Evolutionary conservation across 2,329 filamentous ascomycete genomes (phyloP), one percentile per base, ranked within the genome.

Genomic region (Ophiostoma sp.): DNA sequence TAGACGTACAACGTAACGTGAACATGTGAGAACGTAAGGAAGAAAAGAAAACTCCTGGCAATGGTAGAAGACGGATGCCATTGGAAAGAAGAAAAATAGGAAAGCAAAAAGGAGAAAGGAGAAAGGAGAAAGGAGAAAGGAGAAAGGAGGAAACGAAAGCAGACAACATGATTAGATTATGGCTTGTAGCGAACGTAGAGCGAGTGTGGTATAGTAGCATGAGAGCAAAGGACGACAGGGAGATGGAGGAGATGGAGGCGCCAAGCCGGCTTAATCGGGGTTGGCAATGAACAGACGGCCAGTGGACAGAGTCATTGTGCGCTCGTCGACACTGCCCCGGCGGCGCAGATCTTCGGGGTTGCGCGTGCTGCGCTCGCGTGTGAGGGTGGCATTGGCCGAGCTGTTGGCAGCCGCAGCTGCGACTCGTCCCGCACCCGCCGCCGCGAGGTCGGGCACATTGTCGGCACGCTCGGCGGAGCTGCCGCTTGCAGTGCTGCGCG

Each of bases 241-340:
- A 55, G 49, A 11, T 41, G 42, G 38, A 3, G 8, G 8, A 63
- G 12, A 62, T 8, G 5, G 38, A 18, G 8, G 27, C 27, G 27
- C 16, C 11, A 11, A 44, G 18, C 11, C 40, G 16, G 40, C 27
- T 81, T 79, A 85, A 77, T 95, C 92, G 18, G 92, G 92, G 78
- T 96, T 96, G 74, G 92, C 92, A 75, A 96, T 93, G 77, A 91
- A 95, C 69, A 96, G 83, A 71, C 91, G 85, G 65, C 87, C 87
- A 41, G 86, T 84, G 27, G 85, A 87, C 76, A 95, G 88, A 1
- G 90, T 93, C 78, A 87, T 89, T 5, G 89, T 90, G 74, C 90
- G 83, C 78, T 95, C 92, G 76, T 95, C 92, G 65, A 96, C 91
- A 75, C 91, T 95, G 68, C 92, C 92, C 74, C 90, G 84, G 73